Evolutionary conservation across 2,329 filamentous ascomycete species (phyloP).

Genomic region (Talaromyces sp.): DNA sequence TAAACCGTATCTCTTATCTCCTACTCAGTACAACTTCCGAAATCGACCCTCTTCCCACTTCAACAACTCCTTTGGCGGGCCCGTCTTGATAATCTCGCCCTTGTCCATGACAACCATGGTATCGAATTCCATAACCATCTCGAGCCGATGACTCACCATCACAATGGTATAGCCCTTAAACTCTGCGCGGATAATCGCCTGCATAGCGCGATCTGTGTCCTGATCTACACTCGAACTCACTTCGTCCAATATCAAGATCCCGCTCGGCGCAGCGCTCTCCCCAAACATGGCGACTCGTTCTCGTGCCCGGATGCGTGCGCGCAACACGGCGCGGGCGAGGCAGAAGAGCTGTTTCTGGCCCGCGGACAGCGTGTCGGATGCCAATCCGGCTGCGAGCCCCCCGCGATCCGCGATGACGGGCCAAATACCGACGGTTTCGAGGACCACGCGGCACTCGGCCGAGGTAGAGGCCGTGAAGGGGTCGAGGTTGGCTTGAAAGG

Average conservation of each 20-base stretch:
- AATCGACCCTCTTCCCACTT: slow-evolving; percentile 4
- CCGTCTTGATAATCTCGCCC: slow-evolving; percentile 16
- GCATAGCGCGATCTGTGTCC: not conserved
- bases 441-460: not conserved
- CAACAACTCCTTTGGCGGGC: slow-evolving; percentile 7
- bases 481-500: slow-evolving; percentile 43
- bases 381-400: not conserved
- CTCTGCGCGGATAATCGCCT: slow-evolving; percentile 16
- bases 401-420: not conserved
- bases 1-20: not conserved
- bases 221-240: slow-evolving; percentile 1
- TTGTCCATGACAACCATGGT: slow-evolving; percentile 22
- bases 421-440: slow-evolving; percentile 3
- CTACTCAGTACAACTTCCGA: slow-evolving; percentile 6
- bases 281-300: not conserved
- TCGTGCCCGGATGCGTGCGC: not conserved
- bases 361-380: slow-evolving; percentile 1
- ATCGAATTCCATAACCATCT: slow-evolving; percentile 25
- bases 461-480: slow-evolving; percentile 19
- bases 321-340: slow-evolving; percentile 12
- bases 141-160: slow-evolving; percentile 24
- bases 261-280: not conserved
- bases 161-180: slow-evolving; percentile 25
- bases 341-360: slow-evolving; percentile 15
- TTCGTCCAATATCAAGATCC: slow-evolving; percentile 4